Evolutionary conservation across 257 asterid genomes (phyloP).

Genomic region (Apocynum venetum): DNA sequence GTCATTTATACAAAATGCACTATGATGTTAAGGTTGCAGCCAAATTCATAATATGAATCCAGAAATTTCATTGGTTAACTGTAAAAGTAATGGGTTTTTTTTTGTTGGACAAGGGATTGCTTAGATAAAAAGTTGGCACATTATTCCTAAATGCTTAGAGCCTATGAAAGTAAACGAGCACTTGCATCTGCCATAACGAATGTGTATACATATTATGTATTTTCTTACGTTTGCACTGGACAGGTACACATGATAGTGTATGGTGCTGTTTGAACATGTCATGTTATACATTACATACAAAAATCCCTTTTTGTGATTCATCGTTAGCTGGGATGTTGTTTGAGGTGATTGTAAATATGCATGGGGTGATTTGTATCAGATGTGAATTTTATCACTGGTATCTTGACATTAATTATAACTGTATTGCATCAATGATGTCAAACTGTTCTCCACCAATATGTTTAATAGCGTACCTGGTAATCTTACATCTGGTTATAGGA

Average conservation of each 20-base stretch:
- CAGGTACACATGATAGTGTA: too few relatives aligned
- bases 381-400: not conserved
- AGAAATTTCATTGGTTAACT: not conserved
- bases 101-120: not conserved
- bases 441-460: not conserved
- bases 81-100: not conserved
- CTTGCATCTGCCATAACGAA: not conserved
- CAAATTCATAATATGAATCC: not conserved
- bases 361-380: not conserved
- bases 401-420: not conserved
- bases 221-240: too few relatives aligned
- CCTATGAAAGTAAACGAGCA: not conserved
- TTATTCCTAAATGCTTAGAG: not conserved
- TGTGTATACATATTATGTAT: not conserved
- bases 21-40: not conserved
- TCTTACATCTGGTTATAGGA: not conserved
- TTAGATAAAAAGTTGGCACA: not conserved
- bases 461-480: not conserved
- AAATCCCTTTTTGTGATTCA: too few relatives aligned
- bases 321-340: not conserved
- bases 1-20: not conserved
- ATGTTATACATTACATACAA: not conserved
- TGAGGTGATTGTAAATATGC: not conserved
- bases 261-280: not conserved
- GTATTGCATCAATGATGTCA: not conserved